phyloP scores from a whole-genome alignment of 805 yeast species.

The Yarrowia yakushimensis region DNA sequence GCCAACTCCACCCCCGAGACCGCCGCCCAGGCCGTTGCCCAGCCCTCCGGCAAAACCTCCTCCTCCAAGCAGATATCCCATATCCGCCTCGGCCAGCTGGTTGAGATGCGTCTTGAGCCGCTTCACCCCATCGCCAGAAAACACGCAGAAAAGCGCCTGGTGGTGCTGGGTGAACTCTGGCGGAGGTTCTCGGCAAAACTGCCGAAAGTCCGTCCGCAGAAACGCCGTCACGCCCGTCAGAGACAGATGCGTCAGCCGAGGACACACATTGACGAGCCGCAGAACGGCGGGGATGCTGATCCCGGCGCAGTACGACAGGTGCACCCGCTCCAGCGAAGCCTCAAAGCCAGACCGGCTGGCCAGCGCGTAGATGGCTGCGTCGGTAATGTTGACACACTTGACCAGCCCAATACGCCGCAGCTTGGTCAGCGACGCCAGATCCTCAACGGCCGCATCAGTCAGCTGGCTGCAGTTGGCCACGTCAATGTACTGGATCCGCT shows the following conservation, averaged over 20 bases:
- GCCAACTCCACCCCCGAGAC: neutral
- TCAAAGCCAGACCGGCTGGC: constrained; percentile 59
- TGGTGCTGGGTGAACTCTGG: constrained; percentile 86
- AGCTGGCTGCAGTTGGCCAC: constrained; percentile 90
- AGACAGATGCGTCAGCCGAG: constrained; percentile 82
- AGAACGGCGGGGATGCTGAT: constrained; percentile 75
- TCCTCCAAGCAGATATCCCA: constrained; percentile 9
- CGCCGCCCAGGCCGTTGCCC: neutral
- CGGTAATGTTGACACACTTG: constrained; percentile 83
- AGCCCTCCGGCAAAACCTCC: neutral
- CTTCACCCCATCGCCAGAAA: constrained; percentile 83
- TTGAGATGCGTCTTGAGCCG: constrained; percentile 68
- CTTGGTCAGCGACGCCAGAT: constrained; percentile 70
- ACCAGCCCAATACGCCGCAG: constrained; percentile 90
- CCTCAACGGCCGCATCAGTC: constrained; percentile 77
- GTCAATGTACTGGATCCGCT: constrained; percentile 85
- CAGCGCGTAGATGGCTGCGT: constrained; percentile 71
- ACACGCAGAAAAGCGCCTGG: constrained; percentile 82
- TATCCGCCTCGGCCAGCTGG: constrained; percentile 31
- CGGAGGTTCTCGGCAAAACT: constrained; percentile 88
- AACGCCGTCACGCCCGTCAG: constrained; percentile 91
- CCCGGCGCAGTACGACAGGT: constrained; percentile 83
- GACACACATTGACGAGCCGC: constrained; percentile 72
- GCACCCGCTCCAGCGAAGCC: constrained; percentile 87
- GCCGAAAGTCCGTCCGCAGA: constrained; percentile 76